Percentiles rank a stretch among this genome's conserved stretches.
Evolutionary conservation across 2,329 filamentous ascomycete species (phyloP).

Genomic region (Fusarium chaquense): DNA sequence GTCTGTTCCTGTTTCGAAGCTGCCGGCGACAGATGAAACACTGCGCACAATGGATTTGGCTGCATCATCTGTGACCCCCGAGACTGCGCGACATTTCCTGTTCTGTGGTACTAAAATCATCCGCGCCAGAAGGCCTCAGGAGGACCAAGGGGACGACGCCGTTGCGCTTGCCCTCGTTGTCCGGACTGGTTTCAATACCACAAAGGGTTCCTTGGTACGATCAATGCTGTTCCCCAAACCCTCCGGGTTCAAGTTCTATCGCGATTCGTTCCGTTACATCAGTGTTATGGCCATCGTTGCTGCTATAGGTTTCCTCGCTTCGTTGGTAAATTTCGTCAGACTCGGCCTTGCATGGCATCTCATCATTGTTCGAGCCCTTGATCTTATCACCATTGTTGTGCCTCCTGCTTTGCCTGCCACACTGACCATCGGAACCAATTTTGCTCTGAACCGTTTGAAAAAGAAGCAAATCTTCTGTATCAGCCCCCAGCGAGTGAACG

Average conservation of each 20-base stretch:
- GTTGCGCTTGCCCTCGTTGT: conserved; percentile 93
- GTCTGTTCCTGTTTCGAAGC: conserved; percentile 95
- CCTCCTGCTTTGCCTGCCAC: conserved; percentile 95
- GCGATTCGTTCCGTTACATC: conserved; percentile 97
- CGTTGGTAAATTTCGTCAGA: conserved; percentile 92
- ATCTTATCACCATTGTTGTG: conserved; percentile 97
- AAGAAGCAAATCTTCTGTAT: conserved; percentile 96
- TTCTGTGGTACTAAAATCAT: conserved; percentile 98
- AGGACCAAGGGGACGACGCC: conserved; percentile 86
- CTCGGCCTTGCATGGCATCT: conserved; percentile 87
- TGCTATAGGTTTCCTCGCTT: conserved; percentile 86
- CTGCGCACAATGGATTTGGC: conserved; percentile 81
- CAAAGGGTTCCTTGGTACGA: conserved; percentile 92
- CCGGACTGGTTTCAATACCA: conserved; percentile 96
- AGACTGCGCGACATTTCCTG: conserved; percentile 88
- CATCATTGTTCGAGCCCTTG: conserved; percentile 90
- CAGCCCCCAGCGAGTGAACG: conserved; percentile 95
- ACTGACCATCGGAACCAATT: conserved; percentile 95
- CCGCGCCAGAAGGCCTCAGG: conserved; percentile 87
- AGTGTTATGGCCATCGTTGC: conserved; percentile 94
- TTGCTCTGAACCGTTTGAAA: conserved; percentile 87
- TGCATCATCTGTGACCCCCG: conserved; percentile 84
- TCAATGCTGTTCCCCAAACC: conserved; percentile 99
- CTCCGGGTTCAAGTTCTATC: conserved; percentile 98
- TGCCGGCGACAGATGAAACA: conserved; percentile 83